Evolutionary conservation across 352 stramenopile species (phyloP), one percentile per base, ranked within the genome.

Genomic region (Plasmopara muralis): DNA sequence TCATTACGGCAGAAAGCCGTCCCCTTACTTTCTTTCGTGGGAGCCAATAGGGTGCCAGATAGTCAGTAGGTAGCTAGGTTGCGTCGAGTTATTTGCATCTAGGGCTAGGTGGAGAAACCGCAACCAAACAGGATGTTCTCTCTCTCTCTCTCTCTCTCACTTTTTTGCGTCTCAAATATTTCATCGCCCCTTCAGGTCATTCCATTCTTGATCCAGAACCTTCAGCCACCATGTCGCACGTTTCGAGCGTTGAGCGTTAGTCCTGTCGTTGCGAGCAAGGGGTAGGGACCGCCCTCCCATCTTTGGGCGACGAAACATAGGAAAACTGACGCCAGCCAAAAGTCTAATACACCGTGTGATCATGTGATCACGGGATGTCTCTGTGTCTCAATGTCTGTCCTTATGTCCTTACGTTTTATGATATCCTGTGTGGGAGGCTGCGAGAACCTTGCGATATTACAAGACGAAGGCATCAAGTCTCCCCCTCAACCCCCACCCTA

Each of bases 281-380:
- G 42, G 50, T 44, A 43, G 53, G 33, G 9, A 38, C 48, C 30
- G 20, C 20, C 20, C 8, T 55, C 43, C 50, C 59, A 66, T 62
- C 53, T 66, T 33, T 49, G 41, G 40, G 9, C 57, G 47, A 37
- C 46, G 45, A 60, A 54, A 62, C 20, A 25, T 25, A 25, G 20
- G 20, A 25, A 68, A 68, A 64, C 60, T 64, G 60, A 68, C 60
- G 60, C 14, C 60, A 64, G 55, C 46, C 35, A 38, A 56, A 41
- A 43, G 48, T 62, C 53, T 55, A 40, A 56, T 48, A 29, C 43
- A 45, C 28, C 45, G 38, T 43, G 20, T 33, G 25, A 50, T 56
- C 30, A 44, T 51, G 48, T 56, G 55, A 14, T 14, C 33, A 38
- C 9, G 33, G n/a, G 40, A 38, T 57, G 49, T 33, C 16, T 45